Percentiles rank a stretch among this genome's conserved stretches.
These are phyloP conservation scores for Elongisporangium anandrum DNA, from an alignment of 352 stramenopile species.

Conservation along the genomic window DNA sequence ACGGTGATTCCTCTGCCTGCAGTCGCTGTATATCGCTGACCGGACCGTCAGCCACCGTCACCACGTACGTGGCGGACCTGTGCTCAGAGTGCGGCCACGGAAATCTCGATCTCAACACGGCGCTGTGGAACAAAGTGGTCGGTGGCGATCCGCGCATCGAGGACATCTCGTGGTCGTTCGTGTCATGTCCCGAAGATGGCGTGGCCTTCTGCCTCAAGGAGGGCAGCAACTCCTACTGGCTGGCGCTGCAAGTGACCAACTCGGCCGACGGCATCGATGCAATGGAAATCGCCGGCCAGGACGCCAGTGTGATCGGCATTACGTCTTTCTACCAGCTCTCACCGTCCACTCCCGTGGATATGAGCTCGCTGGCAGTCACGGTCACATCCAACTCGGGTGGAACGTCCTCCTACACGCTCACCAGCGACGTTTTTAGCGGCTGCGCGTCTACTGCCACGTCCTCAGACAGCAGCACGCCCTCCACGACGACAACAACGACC, in stretches of 20 bases:
- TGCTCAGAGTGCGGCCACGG: constrained; percentile 59
- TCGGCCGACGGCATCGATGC: constrained; percentile 35
- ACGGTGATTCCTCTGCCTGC: constrained; percentile 45
- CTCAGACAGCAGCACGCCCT: constrained; percentile 15
- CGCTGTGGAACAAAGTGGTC: constrained; percentile 46
- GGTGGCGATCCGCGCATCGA: constrained; percentile 46
- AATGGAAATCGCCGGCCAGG: constrained; percentile 43
- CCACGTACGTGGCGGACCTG: constrained; percentile 51
- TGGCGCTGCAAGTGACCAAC: constrained; percentile 59
- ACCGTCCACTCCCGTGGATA: constrained; percentile 22
- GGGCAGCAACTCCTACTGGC: constrained; percentile 59
- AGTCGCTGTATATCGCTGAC: constrained; percentile 53
- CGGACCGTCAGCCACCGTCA: constrained; percentile 35
- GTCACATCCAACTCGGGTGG: constrained; percentile 82
- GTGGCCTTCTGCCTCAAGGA: constrained; percentile 70
- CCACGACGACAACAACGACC: constrained; percentile 3
- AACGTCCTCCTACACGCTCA: constrained; percentile 80
- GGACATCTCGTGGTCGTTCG: constrained; percentile 55
- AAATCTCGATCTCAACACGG: constrained; percentile 63
- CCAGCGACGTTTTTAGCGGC: constrained; percentile 26
- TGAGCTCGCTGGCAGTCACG: constrained; percentile 70
- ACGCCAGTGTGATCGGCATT: constrained; percentile 57
- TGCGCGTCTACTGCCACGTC: constrained; percentile 25
- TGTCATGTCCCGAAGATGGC: constrained; percentile 47
- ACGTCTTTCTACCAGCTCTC: constrained; percentile 88